phyloP scores from a whole-genome alignment of 805 yeast genomes.

The Candida pseudoglaebosa region DNA sequence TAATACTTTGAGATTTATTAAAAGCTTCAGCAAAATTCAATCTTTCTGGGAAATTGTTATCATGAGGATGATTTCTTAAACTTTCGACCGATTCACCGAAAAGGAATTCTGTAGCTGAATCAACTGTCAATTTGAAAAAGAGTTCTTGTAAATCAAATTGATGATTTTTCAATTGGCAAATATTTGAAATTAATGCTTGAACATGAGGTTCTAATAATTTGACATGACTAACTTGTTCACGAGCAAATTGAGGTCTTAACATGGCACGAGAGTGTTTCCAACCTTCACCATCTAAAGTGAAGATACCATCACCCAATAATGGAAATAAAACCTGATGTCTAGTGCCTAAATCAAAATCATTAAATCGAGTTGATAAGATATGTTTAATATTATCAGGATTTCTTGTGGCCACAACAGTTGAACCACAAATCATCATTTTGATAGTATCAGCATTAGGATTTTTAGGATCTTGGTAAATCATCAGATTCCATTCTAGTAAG shows the following conservation, averaged over 20 bases:
- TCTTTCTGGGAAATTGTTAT: conserved; percentile 23
- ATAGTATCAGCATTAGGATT: conserved; percentile 10
- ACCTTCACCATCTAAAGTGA: conserved; percentile 37
- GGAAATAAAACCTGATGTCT: conserved; percentile 31
- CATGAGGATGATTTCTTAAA: conserved; percentile 13
- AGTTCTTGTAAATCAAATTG: conserved; percentile 31
- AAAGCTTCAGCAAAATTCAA: conserved; percentile 23
- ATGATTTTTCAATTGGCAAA: conserved; percentile 11
- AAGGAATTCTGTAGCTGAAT: conserved; percentile 39
- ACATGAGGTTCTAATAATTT: conserved; percentile 30
- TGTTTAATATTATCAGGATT: conserved; percentile 39
- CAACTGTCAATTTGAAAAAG: conserved; percentile 34
- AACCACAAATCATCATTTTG: conserved; percentile 12
- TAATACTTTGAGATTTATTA: conserved; percentile 28
- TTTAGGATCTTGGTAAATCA: conserved; percentile 8
- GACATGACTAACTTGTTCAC: conserved; percentile 36
- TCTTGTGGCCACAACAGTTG: conserved; percentile 21
- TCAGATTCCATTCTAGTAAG: conserved; percentile 15
- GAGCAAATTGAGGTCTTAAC: conserved; percentile 38
- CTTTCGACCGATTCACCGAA: conserved; percentile 36
- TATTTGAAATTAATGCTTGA: conserved; percentile 22
- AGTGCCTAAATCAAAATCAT: conserved; percentile 31
- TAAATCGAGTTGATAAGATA: conserved; percentile 35
- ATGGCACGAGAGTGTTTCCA: conserved; percentile 38
- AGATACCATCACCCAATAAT: conserved; percentile 36